phyloP scores from a whole-genome alignment of 306 rosid genomes.

The Ormosia emarginata region DNA sequence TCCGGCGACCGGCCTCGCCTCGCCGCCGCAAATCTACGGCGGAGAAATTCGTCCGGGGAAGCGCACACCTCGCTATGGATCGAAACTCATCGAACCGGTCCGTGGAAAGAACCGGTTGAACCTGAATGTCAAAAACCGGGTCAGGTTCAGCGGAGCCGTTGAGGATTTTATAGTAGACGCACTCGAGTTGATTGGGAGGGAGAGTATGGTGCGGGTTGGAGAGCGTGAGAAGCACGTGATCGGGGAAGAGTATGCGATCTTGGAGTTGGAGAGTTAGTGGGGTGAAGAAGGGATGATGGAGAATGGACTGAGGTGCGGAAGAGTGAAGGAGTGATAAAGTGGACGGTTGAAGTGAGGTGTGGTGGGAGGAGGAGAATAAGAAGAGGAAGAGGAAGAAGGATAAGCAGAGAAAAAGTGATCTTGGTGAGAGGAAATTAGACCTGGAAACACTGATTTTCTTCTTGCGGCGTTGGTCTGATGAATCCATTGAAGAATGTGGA shows the following conservation, averaged over 20 bases:
- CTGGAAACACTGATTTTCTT: constrained; percentile 31
- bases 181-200: constrained; percentile 33
- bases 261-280: constrained; percentile 32
- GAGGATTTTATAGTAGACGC: constrained; percentile 47
- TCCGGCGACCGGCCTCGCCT: constrained; percentile 34
- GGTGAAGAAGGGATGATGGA: constrained; percentile 41
- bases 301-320: constrained; percentile 50
- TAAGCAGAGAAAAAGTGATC: constrained; percentile 39
- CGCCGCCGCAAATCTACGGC: constrained; percentile 47
- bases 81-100: constrained; percentile 59
- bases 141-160: constrained; percentile 13
- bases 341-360: constrained; percentile 48
- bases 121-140: constrained; percentile 12
- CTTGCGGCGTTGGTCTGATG: constrained; percentile 52
- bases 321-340: constrained; percentile 51
- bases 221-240: constrained; percentile 55
- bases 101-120: constrained; percentile 48
- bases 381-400: constrained; percentile 35
- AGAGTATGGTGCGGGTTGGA: background rate
- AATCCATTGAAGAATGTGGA: constrained; percentile 40
- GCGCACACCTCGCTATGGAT: constrained; percentile 72
- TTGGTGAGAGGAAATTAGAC: background rate
- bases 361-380: constrained; percentile 41
- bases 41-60: constrained; percentile 46
- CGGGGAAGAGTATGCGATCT: constrained; percentile 62